phyloP scores from a whole-genome alignment of 257 asterid species.

The Solanum dulcamara region DNA sequence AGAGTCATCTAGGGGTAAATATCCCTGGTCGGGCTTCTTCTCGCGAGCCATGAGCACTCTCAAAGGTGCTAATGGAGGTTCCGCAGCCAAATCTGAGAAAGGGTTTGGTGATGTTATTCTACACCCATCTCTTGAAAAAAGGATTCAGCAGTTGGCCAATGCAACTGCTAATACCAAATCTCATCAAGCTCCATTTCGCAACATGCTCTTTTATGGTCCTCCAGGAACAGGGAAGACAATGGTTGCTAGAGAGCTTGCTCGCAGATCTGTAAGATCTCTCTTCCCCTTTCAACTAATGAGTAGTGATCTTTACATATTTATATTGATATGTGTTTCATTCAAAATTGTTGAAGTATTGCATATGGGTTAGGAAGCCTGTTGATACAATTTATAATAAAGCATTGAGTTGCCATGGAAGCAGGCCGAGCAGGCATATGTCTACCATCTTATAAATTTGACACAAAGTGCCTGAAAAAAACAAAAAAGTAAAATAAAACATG shows the following conservation, averaged over 20 bases:
- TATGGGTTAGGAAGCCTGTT: neutral
- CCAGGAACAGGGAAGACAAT: conserved; percentile 99
- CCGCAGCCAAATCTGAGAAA: conserved; percentile 33
- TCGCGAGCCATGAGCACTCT: conserved; percentile 42
- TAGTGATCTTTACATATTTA: neutral
- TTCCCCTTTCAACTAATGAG: neutral
- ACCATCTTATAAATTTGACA: neutral
- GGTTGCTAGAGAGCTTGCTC: conserved; percentile 99
- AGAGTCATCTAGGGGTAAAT: conserved; percentile 91
- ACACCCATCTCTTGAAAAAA: conserved; percentile 73
- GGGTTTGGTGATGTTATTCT: conserved; percentile 79
- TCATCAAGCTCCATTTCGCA: conserved; percentile 90
- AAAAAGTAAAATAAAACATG: neutral
- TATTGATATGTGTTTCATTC: neutral
- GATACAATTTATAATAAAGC: neutral
- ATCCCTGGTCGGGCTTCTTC: conserved; percentile 87
- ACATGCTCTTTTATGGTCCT: conserved; percentile 93
- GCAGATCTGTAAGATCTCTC: conserved; percentile 55
- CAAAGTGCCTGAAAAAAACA: neutral
- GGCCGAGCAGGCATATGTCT: neutral
- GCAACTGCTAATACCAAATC: conserved; percentile 86
- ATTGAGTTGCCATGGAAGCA: neutral
- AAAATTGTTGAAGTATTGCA: neutral
- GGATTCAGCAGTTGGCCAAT: conserved; percentile 66
- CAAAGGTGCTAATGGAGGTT: conserved; percentile 27